Base-by-base conservation (phyloP, 306 rosid genomes). In the Morella rubra region DNA sequence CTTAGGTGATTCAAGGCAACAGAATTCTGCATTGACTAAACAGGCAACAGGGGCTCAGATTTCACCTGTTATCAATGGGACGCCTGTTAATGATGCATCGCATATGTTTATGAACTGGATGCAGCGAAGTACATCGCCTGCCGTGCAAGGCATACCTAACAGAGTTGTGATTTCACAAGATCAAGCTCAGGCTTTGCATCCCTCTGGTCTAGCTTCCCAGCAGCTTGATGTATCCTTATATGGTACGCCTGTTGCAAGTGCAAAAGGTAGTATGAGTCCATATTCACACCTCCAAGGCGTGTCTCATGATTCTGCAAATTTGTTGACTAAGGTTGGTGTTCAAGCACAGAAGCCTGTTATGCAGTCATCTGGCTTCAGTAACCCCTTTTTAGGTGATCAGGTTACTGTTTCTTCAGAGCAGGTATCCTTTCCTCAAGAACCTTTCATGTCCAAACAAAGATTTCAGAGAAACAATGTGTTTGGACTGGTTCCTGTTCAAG, bases 201-300 rank as follows among this genome's bases (percentile, higher is more conserved):
- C 86, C 32, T 24, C 78, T 64, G 74, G 82, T 73, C 69, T 72
- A 73, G 80, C 78, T 80, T 73, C 86, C 15, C 88, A 84, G 80
- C 88, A 82, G 81, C 79, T 82, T n/a, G 88, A 87, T 75, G 82
- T 24, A n/a, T 80, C 88, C 52, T 69, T 82, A 60, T 82, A 87
- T 69, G 87, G 88, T 18, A 62, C 81, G 40, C 87, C 88, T 24
- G 68, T 82, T 47, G 69, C 86, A 52, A 62, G 59, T 78, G 86
- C 80, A 56, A 79, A 83, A 80, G 88, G 85, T 42, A 55, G 64
- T 61, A 49, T 82, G 73, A 72, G 53, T 76, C 86, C 75, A 68
- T 80, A 74, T 75, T 62, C 86, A 55, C 77, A 84, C 47, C 76
- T 74, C 47, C 88, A 78, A 79, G 83, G 78, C 14, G 66, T 82